Conservation (phyloP, 2,329 filamentous ascomycete genomes). For the Drechslerella coelobrocha region DNA sequence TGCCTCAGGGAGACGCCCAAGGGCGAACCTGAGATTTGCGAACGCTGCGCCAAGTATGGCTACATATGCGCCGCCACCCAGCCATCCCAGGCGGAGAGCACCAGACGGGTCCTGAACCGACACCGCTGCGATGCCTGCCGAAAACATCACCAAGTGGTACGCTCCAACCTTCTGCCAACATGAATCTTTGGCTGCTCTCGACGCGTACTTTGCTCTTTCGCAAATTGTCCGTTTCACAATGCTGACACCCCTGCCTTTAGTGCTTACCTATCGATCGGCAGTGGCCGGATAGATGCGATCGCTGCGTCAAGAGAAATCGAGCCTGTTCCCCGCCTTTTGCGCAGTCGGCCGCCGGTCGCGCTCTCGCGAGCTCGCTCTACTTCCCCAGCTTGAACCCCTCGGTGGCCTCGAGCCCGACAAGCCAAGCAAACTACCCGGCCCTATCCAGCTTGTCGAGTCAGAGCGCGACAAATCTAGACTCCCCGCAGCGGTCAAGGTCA, state of each 20-base stretch:
- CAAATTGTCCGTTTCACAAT: slow-evolving; percentile 11
- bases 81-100: slow-evolving; percentile 49
- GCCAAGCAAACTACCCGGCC: slow-evolving; percentile 48
- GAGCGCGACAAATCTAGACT: slow-evolving; percentile 36
- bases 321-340: slow-evolving; percentile 46
- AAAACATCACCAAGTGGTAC: slow-evolving; percentile 50
- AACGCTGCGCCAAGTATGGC: slow-evolving; percentile 49
- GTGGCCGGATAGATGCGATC: slow-evolving; percentile 50
- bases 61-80: slow-evolving; percentile 49
- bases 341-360: slow-evolving; percentile 44
- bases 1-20: slow-evolving; percentile 49
- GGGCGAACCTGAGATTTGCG: slow-evolving; percentile 44
- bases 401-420: slow-evolving; percentile 26
- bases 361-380: slow-evolving; percentile 43
- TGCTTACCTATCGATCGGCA: slow-evolving; percentile 50
- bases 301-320: slow-evolving; percentile 45
- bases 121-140: slow-evolving; percentile 47
- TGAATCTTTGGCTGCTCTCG: background rate
- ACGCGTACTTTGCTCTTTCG: background rate
- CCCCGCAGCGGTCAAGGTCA: slow-evolving; percentile 40
- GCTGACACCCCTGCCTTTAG: slow-evolving; percentile 35
- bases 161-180: too few species aligned
- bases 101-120: slow-evolving; percentile 42
- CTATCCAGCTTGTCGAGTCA: slow-evolving; percentile 46
- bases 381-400: slow-evolving; percentile 44